Base-by-base conservation (phyloP, 306 rosid genomes). In the Cicer yamashitae region DNA sequence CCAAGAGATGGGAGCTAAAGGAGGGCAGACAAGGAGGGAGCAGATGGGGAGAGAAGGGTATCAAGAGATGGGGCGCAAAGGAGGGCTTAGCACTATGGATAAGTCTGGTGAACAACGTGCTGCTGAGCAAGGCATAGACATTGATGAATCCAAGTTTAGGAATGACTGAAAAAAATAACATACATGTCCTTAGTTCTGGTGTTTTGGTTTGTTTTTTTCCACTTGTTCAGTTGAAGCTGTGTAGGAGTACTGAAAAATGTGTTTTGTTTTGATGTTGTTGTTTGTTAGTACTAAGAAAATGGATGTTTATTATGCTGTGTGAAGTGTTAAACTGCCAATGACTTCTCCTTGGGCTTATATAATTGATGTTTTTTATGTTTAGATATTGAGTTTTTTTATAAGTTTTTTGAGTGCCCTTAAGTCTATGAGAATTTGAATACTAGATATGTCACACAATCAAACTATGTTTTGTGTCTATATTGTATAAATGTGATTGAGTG, bases 51-150 rank as follows among this genome's bases (percentile, higher is more conserved):
- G 46, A 47, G 86, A 85, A 67, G 86, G 88, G 44, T 78, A 78
- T 45, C 78, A 82, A 70, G 89, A 91, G 73, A 91, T 91, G 97
- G 94, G 93, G 0, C 84, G 85, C 45, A 89, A 88, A 66, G 97
- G 96, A 7, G 93, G 97, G 0, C 87, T 88, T 3, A 85, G 86
- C 83, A 82, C 90, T 15, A 74, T 38, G 80, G 89, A 86, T 15
- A 88, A 71, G 73, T 79, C 88, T 11, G 92, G 84, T 47, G 89
- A 30, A 56, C 86, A 86, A 59, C 86, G 93, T 43, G 94, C 93
- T 60, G 84, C 47, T 0, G 89, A 83, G 54, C 88, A 86, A 82
- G 89, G 85, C 43, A 75, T 88, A 14, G 46, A 76, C 0, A 85
- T 86, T 2, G 91, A 91, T 40, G 91, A 88, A 61, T 91, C 83